Conservation (phyloP, 306 rosid genomes). For the Elaeagnus macrophylla region DNA sequence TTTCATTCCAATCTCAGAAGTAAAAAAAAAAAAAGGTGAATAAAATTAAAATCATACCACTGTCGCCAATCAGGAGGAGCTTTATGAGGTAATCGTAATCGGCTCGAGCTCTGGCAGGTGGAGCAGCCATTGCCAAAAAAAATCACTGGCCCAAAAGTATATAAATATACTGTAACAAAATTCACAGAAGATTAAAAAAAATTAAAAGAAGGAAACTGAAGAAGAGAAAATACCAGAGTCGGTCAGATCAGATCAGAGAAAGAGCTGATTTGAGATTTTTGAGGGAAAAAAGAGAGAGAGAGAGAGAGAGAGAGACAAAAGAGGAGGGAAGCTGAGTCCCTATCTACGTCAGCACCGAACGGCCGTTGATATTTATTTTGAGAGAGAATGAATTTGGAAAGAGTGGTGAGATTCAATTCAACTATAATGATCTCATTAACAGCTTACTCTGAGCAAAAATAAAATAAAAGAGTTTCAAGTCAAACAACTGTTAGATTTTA, state of each 20-base stretch:
- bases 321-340: slow-evolving; percentile 24
- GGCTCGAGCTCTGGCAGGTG: slow-evolving; percentile 94
- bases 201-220: neutral
- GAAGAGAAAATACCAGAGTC: slow-evolving; percentile 1
- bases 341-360: slow-evolving; percentile 40
- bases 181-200: neutral
- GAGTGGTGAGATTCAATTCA: no score
- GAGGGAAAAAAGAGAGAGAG: slow-evolving; percentile 23
- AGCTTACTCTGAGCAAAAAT: no score
- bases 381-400: neutral
- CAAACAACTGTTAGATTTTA: no score
- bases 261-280: neutral
- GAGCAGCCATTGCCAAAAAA: slow-evolving; percentile 42
- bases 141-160: slow-evolving; percentile 3
- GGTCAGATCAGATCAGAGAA: slow-evolving; percentile 24
- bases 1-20: slow-evolving; percentile 1
- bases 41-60: slow-evolving; percentile 49
- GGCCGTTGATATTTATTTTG: slow-evolving; percentile 36
- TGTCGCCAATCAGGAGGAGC: slow-evolving; percentile 94
- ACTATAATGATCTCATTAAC: no score
- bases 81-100: slow-evolving; percentile 92
- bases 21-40: neutral
- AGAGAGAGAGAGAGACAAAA: slow-evolving; percentile 16
- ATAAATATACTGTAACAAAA: slow-evolving; percentile 5
- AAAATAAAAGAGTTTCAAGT: no score